Evolutionary conservation across 768 basidiomycete species (phyloP), one percentile per base, ranked within the genome.

Genomic region (Boletus vinaceobasis): DNA sequence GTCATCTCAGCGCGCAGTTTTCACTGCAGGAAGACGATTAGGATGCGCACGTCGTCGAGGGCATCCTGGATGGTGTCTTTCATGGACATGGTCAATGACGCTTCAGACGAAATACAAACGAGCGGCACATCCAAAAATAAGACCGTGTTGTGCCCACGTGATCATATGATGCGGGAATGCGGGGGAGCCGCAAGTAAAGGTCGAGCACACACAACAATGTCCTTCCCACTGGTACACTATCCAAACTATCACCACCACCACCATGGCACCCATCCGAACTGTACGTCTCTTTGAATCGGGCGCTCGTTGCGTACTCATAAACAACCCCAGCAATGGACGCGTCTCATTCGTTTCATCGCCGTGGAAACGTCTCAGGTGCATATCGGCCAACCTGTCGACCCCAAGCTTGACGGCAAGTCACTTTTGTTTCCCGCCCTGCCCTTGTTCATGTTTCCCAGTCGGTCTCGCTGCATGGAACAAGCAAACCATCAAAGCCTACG

Each of bases 331-430:
- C 67, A 67, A 58, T 92, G 90, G 90, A 83, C 83, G 33, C 84
- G 90, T 48, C 79, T 92, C 49, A 89, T 92, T 62, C 87, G 90
- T 55, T 92, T 92, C 66, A 78, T 88, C 31, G 90, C 90, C 21
- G 77, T 74, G 14, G 90, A 92, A 73, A 90, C 88, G 0, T 76
- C 79, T 7, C 76, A 80, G 50, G 78, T 92, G 26, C 90, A 92
- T 61, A 77, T 90, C 56, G 90, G 90, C 33, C 80, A 93, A 71
- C 90, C 90, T 0, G 74, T 89, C 17, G 85, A 91, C 62, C 57
- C 82, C 3, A 69, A 67, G 38, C 75, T 88, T 35, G 90, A 92
- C 62, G 81, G 89, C 85, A 59, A 50, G 73, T 60, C 26, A 10
- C 1, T 19, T 35, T 23, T 1, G 4, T 26, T 47, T 8, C 13